Conservation (phyloP, 441 rosid species). For the Populus hybrid region DNA sequence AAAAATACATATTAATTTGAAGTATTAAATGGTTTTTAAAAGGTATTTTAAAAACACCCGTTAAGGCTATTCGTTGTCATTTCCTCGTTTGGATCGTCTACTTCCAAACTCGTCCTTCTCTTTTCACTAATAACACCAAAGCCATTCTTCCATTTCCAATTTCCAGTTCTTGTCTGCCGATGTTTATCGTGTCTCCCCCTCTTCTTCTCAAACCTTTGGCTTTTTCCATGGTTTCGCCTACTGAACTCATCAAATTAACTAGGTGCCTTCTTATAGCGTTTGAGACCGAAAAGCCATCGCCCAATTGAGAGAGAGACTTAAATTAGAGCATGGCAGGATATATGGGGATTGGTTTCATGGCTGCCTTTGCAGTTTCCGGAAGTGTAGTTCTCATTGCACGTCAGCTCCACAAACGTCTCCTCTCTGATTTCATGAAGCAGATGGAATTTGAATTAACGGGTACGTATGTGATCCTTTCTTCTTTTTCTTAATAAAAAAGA, state of each 20-base stretch:
- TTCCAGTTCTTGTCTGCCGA: neutral
- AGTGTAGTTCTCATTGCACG: slow-evolving; percentile 58
- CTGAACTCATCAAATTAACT: neutral
- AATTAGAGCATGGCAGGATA: slow-evolving; percentile 32
- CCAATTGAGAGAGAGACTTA: neutral
- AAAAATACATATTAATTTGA: no score
- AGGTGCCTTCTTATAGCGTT: slow-evolving; percentile 2
- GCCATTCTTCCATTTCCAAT: neutral
- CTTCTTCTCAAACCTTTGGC: slow-evolving; percentile 5
- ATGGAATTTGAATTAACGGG: slow-evolving; percentile 55
- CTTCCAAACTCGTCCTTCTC: neutral
- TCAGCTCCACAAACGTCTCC: slow-evolving; percentile 65
- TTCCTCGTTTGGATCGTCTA: slow-evolving; percentile 12
- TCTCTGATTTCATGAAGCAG: slow-evolving; percentile 73
- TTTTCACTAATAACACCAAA: neutral
- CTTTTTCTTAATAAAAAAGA: neutral
- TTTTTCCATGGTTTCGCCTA: slow-evolving; percentile 5
- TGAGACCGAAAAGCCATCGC: neutral
- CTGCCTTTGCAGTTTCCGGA: slow-evolving; percentile 73
- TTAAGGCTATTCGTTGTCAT: no score
- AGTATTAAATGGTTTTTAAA: no score
- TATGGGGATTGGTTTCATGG: slow-evolving; percentile 50
- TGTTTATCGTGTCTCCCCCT: neutral
- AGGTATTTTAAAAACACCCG: no score
- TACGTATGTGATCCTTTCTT: slow-evolving; percentile 9